Percentiles rank a stretch among this genome's conserved stretches.
Conservation (phyloP, 805 yeast species). For the Helenozyma baotianmanensis region DNA sequence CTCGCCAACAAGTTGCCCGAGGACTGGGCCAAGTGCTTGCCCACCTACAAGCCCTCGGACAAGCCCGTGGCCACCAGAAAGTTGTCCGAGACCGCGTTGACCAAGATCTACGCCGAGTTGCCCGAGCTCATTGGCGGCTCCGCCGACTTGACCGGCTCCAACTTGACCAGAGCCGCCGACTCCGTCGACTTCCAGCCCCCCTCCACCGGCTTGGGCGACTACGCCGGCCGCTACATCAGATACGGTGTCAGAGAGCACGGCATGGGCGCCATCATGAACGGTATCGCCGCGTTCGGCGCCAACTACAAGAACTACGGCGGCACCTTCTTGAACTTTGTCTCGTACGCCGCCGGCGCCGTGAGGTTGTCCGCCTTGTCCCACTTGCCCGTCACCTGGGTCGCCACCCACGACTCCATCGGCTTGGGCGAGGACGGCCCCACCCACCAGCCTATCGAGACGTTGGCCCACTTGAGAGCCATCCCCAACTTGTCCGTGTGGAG, state of each 20-base stretch:
- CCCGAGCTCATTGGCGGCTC: constrained; percentile 98
- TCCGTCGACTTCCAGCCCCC: constrained; percentile 94
- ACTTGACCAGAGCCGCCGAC: constrained; percentile 81
- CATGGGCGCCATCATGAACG: constrained; percentile 98
- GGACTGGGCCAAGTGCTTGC: constrained; percentile 75
- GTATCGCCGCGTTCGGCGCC: constrained; percentile 87
- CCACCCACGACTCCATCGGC: constrained; percentile 88
- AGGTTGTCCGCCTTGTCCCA: constrained; percentile 81
- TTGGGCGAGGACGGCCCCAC: constrained; percentile 93
- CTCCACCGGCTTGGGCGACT: constrained; percentile 72
- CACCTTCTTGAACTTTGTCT: constrained; percentile 91
- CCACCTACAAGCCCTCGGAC: constrained; percentile 74
- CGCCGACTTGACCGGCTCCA: constrained; percentile 96
- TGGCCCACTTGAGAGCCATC: constrained; percentile 79
- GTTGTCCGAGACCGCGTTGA: constrained; percentile 77
- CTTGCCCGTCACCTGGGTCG: constrained; percentile 81
- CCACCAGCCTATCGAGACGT: constrained; percentile 87
- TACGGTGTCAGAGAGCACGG: constrained; percentile 99
- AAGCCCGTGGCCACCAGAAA: constrained; percentile 90
- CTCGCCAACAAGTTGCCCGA: constrained; percentile 71
- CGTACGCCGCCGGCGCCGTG: constrained; percentile 82
- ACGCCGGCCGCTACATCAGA: constrained; percentile 89
- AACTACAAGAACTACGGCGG: constrained; percentile 92
- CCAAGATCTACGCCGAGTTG: constrained; percentile 52
- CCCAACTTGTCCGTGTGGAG: constrained; percentile 86